phyloP scores from a whole-genome alignment of 352 stramenopile species.

The Bremia lactucae region DNA sequence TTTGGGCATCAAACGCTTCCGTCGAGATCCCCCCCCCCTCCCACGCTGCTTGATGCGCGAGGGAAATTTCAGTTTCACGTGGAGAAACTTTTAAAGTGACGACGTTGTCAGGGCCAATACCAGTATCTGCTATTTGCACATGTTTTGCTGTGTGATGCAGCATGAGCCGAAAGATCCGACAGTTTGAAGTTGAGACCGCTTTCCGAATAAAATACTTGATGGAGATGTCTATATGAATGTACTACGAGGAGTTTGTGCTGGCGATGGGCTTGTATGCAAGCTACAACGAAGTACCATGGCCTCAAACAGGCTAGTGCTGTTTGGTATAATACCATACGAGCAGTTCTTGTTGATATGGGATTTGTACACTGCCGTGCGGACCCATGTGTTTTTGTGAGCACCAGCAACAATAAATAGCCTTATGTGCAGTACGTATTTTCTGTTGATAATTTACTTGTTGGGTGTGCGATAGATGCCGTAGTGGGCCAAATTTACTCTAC shows the following conservation, averaged over 20 bases:
- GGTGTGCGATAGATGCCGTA: neutral
- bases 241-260: slow-evolving; percentile 7
- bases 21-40: too few relatives aligned
- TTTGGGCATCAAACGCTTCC: too few relatives aligned
- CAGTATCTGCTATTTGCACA: slow-evolving; percentile 12
- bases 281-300: slow-evolving; percentile 24
- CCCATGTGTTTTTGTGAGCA: slow-evolving; percentile 5
- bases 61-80: too few relatives aligned
- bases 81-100: too few relatives aligned
- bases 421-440: slow-evolving; percentile 5
- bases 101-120: too few relatives aligned
- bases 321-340: slow-evolving; percentile 21
- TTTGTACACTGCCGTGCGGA: slow-evolving; percentile 3
- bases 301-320: slow-evolving; percentile 21
- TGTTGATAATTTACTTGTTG: slow-evolving; percentile 6
- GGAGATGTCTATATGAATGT: slow-evolving; percentile 20
- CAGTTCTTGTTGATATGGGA: neutral
- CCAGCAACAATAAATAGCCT: neutral
- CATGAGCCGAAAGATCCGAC: slow-evolving; percentile 5
- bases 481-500: neutral
- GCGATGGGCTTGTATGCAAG: slow-evolving; percentile 8
- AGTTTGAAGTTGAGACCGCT: slow-evolving; percentile 23
- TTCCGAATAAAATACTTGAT: slow-evolving; percentile 25
- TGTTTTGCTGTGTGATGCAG: slow-evolving; percentile 16
- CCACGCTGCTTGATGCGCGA: too few relatives aligned